Evolutionary conservation across 805 yeast species (phyloP), one percentile per base, ranked within the genome.

Genomic region (Candida khao-thaluensis): DNA sequence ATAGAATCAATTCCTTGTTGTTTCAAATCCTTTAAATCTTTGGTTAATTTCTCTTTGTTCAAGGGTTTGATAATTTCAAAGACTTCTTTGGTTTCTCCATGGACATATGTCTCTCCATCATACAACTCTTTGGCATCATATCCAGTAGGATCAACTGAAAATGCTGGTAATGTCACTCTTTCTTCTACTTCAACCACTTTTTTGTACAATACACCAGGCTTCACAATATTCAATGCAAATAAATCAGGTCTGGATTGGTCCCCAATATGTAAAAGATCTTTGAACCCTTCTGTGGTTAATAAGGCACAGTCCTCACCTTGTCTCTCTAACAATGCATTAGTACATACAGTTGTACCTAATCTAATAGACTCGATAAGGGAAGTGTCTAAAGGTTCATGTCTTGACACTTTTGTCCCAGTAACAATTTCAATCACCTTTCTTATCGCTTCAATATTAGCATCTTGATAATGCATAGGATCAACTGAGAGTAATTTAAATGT

Each of bases 371-470:
- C 40, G 16, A 53, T 44, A 1, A 38, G 15, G 6, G 50, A 42
- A 12, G 54, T 49, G 29, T 52, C 54, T 29, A 53, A 43, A n/a
- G 43, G 47, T 18, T 33, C 38, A 18, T 44, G 40, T 36, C 53
- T 36, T 6, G 53, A 49, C 36, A 84, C 81, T 11, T 54, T 38
- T 11, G 56, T 57, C 1, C 76, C 74, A 1, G 79, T 72, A 44
- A 76, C 74, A 11, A 63, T 59, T 54, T 85, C 95, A 41, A 89
- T 57, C 0, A 85, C 72, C 29, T 95, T 66, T 47, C 96, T 72
- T 29, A 89, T 85, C 3, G 95, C 96, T 62, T 88, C 96, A 12
- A 88, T 68, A 11, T 95, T 93, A 1, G 96, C 95, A 68, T 89
- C 96, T 1, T 72, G 66, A 56, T 88, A 88, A 61, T 89, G 88